These are phyloP conservation scores for Albizia julibrissin DNA, from an alignment of 306 rosid genomes.

Conservation along the genomic window DNA sequence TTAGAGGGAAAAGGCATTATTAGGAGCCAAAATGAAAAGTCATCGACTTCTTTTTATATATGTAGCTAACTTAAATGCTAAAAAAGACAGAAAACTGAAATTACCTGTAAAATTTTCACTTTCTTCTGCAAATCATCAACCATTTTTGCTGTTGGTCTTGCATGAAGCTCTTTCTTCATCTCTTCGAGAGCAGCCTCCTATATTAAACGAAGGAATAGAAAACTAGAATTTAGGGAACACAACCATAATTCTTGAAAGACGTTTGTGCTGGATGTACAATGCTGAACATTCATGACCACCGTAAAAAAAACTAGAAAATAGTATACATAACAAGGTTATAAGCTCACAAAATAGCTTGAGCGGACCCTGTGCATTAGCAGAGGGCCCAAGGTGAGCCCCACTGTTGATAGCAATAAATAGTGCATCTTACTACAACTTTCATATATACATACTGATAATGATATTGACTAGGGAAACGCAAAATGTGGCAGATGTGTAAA, in stretches of 20 bases:
- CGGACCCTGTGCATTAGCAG: neutral
- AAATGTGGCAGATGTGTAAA: slow-evolving; percentile 8
- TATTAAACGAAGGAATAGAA: slow-evolving; percentile 22
- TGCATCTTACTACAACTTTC: neutral
- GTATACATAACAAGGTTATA: neutral
- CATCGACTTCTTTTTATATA: neutral
- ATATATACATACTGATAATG: neutral
- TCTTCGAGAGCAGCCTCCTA: slow-evolving; percentile 75
- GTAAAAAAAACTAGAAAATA: neutral
- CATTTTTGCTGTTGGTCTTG: slow-evolving; percentile 82
- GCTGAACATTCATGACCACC: neutral
- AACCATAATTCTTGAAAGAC: neutral
- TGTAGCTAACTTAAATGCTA: neutral
- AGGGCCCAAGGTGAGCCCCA: neutral
- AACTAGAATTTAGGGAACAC: slow-evolving; percentile 8
- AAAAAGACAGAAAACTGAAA: slow-evolving; percentile 20
- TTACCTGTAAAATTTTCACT: slow-evolving; percentile 94
- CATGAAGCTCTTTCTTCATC: slow-evolving; percentile 87
- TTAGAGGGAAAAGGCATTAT: slow-evolving; percentile 29
- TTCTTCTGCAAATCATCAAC: slow-evolving; percentile 89
- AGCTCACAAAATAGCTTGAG: slow-evolving; percentile 8
- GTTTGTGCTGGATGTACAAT: neutral
- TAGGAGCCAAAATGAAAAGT: slow-evolving; percentile 19
- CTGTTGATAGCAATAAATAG: neutral
- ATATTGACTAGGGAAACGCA: neutral